Conservation (phyloP, 768 basidiomycete species). For the Epithele typhae region DNA sequence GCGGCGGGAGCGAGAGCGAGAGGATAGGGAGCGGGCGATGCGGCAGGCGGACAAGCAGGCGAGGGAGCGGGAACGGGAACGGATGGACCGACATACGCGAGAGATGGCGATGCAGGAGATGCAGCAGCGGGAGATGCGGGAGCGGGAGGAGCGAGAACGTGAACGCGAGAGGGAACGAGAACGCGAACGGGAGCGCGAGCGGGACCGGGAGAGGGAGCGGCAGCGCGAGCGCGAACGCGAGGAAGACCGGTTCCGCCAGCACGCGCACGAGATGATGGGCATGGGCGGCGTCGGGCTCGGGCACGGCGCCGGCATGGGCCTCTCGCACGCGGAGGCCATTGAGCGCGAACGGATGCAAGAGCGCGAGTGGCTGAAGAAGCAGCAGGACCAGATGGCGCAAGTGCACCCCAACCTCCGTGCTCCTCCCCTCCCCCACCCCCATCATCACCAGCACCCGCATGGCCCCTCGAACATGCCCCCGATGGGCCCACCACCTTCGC, state of each 20-base stretch:
- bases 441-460: neutral
- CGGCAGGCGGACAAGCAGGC: no score
- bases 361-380: neutral
- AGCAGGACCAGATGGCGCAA: neutral
- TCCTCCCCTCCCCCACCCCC: constrained; percentile 4
- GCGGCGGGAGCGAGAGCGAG: constrained; percentile 21
- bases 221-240: constrained; percentile 2
- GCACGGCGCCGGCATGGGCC: neutral
- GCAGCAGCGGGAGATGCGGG: constrained; percentile 2
- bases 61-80: constrained; percentile 25
- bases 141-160: constrained; percentile 5
- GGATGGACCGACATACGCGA: constrained; percentile 28
- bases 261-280: constrained; percentile 10
- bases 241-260: constrained; percentile 9
- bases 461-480: neutral
- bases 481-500: constrained; percentile 11
- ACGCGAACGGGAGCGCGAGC: constrained; percentile 15
- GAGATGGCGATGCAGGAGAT: constrained; percentile 10
- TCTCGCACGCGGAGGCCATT: constrained; percentile 8
- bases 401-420: constrained; percentile 4
- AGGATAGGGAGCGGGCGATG: constrained; percentile 22
- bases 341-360: constrained; percentile 23
- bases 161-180: constrained; percentile 12
- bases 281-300: neutral
- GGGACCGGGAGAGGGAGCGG: constrained; percentile 10